Evolutionary conservation across 331 rosid genomes (phyloP).

Genomic region (Pyrus hybrid): DNA sequence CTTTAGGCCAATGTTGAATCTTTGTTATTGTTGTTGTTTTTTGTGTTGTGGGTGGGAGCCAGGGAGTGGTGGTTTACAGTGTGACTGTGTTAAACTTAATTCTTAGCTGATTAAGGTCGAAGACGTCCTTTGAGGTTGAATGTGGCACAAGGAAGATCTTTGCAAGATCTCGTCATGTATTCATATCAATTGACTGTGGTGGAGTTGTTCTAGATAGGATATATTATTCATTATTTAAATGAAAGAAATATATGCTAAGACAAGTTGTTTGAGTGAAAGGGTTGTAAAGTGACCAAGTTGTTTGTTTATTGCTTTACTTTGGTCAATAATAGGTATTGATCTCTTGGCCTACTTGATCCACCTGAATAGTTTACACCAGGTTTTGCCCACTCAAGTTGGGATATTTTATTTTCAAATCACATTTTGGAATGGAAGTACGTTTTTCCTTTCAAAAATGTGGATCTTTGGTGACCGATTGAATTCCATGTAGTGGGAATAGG

Average conservation of each 20-base stretch:
- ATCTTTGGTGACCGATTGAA: neutral
- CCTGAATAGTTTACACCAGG: constrained; percentile 17
- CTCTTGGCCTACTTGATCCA: constrained; percentile 9
- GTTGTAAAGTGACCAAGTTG: constrained; percentile 18
- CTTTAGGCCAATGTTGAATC: neutral
- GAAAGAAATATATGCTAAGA: too few species aligned
- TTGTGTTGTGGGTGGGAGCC: neutral
- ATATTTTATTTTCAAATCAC: neutral
- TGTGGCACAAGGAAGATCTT: neutral
- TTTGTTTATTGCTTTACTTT: constrained; percentile 14
- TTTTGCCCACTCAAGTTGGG: neutral
- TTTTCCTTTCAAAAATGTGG: neutral
- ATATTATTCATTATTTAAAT: neutral
- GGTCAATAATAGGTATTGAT: constrained; percentile 22
- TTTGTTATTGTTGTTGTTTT: neutral
- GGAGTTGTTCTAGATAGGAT: constrained; percentile 12
- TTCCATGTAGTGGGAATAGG: neutral
- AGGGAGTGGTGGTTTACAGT: neutral
- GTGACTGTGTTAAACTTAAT: neutral
- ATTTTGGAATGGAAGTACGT: neutral
- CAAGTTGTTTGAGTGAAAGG: neutral
- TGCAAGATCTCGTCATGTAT: constrained; percentile 3
- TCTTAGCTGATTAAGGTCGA: neutral
- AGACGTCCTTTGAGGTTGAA: constrained; percentile 2
- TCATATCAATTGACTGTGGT: neutral